Conservation (phyloP, 306 rosid genomes). For the Citrullus amarus region DNA sequence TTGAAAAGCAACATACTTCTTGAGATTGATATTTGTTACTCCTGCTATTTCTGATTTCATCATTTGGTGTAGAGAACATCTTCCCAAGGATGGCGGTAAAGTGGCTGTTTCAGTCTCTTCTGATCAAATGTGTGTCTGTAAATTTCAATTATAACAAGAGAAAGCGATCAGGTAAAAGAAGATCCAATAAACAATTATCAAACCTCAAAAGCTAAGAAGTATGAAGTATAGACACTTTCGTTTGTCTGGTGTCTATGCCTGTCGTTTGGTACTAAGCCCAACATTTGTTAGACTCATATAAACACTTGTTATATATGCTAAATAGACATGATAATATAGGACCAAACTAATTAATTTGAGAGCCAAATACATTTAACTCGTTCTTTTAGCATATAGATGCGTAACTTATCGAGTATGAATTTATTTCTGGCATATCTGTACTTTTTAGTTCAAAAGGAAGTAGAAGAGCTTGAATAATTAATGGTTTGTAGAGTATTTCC, state of each 20-base stretch:
- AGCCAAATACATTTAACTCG: no score
- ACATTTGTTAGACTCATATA: background rate
- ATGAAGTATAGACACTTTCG: no score
- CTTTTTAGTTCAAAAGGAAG: background rate
- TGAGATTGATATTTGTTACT: background rate
- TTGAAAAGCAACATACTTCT: background rate
- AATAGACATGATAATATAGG: no score
- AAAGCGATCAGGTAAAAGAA: background rate
- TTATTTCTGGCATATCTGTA: no score
- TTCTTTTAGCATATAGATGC: background rate
- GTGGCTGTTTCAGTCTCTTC: constrained; percentile 96
- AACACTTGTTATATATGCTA: background rate
- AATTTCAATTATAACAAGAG: constrained; percentile 17
- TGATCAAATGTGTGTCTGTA: constrained; percentile 96
- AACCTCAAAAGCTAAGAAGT: background rate
- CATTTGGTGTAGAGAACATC: constrained; percentile 97
- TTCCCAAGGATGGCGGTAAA: constrained; percentile 99
- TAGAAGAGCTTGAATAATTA: background rate
- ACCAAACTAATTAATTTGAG: no score
- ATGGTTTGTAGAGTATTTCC: background rate
- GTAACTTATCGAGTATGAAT: background rate
- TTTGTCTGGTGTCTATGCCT: background rate
- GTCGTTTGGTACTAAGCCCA: background rate
- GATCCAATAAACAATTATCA: background rate
- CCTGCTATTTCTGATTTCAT: constrained; percentile 14